A percentile compares a stretch with the other conserved stretches of the same genome.
These are phyloP conservation scores for Vigna nakashimae DNA, from an alignment of 306 rosid species.

Conservation along the genomic window DNA sequence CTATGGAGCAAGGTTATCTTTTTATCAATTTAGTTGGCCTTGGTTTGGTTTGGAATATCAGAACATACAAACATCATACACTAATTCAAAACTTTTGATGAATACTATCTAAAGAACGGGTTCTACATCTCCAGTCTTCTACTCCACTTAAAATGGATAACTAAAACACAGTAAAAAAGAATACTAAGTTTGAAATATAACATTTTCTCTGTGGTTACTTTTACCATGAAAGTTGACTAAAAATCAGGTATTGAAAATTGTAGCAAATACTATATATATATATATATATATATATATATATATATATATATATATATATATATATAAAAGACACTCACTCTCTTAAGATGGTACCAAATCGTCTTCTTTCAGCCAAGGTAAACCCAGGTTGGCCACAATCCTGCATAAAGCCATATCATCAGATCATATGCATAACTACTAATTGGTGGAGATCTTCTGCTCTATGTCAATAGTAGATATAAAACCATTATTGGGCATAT, in stretches of 20 bases:
- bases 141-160: not conserved
- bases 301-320: not conserved
- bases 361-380: constrained; percentile 85
- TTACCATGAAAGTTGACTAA: not conserved
- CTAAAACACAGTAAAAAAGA: not conserved
- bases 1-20: constrained; percentile 1
- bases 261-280: not conserved
- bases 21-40: constrained; percentile 8
- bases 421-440: constrained; percentile 29
- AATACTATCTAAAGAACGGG: constrained; percentile 22
- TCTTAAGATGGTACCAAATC: constrained; percentile 80
- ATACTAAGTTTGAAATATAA: constrained; percentile 9
- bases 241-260: not conserved
- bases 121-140: constrained; percentile 36
- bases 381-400: constrained; percentile 98
- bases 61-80: constrained; percentile 29
- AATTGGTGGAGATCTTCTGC: not conserved
- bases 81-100: constrained; percentile 22
- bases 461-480: constrained; percentile 12
- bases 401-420: constrained; percentile 54
- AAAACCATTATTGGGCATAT: constrained; percentile 21
- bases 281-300: too few relatives aligned
- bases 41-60: constrained; percentile 6
- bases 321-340: constrained; percentile 58
- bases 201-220: not conserved